Base-by-base conservation (phyloP, 2,329 filamentous ascomycete species). In the Hypocreales sp. region DNA sequence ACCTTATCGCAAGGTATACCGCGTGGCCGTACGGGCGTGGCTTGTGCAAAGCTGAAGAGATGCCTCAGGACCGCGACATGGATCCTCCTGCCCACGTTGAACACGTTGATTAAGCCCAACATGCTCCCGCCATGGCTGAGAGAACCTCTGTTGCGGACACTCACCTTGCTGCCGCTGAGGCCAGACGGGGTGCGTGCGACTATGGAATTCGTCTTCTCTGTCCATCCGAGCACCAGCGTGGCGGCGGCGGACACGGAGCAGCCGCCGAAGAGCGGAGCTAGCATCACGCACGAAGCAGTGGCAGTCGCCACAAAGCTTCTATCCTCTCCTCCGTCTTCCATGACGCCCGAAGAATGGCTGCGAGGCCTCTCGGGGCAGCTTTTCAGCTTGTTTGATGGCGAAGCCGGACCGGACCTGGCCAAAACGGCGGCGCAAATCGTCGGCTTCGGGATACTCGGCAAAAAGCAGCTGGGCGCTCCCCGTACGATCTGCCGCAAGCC, bases 191-290 rank as follows among this genome's bases (percentile, higher is more conserved):
- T 82, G 10, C 64, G 76, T 19, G 64, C 69, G 15, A 76, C 72
- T 0, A 58, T 81, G 34, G 76, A 81, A 41, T 81, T 81, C 41
- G 60, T 82, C 20, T 76, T 79, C 31, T 64, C 74, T 2, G 70
- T 79, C 6, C 75, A 79, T 34, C 67, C 75, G 0, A 61, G 65
- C 34, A 59, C 55, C 36, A 50, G 52, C 6, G 46, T 55, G 31
- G 47, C 50, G 37, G 28, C 45, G 1, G 48, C 55, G 6, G 58
- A 61, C 29, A 51, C 52, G 1, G 47, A 53, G 3, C 41, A 43
- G 4, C 55, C 62, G 1, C 64, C 68, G 37, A 71, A 66, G 28
- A 55, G 62, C 43, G 70, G 72, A 2, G 65, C 72, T 5, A 66
- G 64, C 22, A 75, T 82, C 30, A 76, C 77, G 0, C 64, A 76